Evolutionary conservation across 345 rosid species (phyloP).

Genomic region (Turritis glabra): DNA sequence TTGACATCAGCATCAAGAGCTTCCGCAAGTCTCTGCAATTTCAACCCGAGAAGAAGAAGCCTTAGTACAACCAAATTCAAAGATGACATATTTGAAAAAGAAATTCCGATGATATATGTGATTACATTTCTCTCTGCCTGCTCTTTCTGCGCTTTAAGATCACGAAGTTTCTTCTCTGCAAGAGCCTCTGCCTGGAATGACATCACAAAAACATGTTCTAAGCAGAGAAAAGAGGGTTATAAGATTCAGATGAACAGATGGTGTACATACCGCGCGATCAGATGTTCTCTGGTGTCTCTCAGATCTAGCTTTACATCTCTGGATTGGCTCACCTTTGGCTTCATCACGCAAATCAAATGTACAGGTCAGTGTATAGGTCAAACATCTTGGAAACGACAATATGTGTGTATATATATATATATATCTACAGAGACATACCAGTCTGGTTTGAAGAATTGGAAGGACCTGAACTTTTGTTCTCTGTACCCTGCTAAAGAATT

Average conservation of each 20-base stretch:
- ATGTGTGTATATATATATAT: too few relatives aligned
- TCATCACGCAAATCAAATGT: conserved; percentile 41
- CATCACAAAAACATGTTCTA: conserved; percentile 25
- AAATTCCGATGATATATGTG: conserved; percentile 19
- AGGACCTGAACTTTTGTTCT: conserved; percentile 47
- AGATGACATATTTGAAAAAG: background rate
- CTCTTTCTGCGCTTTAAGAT: conserved; percentile 80
- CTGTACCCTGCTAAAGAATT: conserved; percentile 59
- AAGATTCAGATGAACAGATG: conserved; percentile 6
- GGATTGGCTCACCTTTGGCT: conserved; percentile 56
- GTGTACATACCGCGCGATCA: conserved; percentile 75
- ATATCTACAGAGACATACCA: conserved; percentile 45
- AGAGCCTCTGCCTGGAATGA: conserved; percentile 86
- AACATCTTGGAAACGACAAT: conserved; percentile 9
- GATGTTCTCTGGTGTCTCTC: conserved; percentile 83
- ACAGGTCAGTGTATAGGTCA: conserved; percentile 22
- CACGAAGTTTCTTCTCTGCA: conserved; percentile 89
- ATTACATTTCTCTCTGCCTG: conserved; percentile 91
- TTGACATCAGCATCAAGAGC: conserved; percentile 83
- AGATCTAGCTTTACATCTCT: conserved; percentile 62
- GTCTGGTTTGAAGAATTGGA: conserved; percentile 37
- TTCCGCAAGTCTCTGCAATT: conserved; percentile 74
- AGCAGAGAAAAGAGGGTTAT: conserved; percentile 12
- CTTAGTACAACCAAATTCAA: conserved; percentile 12
- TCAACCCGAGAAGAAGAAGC: conserved; percentile 18